Conservation (phyloP, 2,329 filamentous ascomycete species). For the Fusarium praegraminearum region DNA sequence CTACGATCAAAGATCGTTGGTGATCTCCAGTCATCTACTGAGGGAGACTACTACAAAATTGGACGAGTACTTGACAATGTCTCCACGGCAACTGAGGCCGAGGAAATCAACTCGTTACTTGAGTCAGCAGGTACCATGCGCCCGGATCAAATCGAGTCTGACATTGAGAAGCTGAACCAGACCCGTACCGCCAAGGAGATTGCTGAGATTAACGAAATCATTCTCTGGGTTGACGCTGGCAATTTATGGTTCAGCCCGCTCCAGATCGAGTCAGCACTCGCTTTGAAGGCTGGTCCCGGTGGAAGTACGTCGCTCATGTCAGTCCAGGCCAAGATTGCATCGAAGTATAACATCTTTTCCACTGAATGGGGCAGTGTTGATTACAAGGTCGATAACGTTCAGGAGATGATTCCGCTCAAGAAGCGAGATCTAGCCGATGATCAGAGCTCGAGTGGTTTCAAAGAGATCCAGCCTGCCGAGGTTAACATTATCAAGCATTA, state of each 20-base stretch:
- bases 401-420: neutral
- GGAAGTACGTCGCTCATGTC: neutral
- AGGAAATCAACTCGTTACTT: neutral
- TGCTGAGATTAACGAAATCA: neutral
- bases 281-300: neutral
- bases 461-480: neutral
- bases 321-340: neutral
- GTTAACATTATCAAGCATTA: slow-evolving; percentile 2
- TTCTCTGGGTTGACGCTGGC: neutral
- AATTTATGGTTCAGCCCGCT: neutral
- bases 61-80: neutral
- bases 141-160: neutral
- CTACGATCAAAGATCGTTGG: neutral
- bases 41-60: slow-evolving; percentile 1
- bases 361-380: fast-evolving
- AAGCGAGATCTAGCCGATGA: neutral
- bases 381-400: neutral
- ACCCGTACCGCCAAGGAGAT: neutral
- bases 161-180: neutral
- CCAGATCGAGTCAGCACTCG: neutral
- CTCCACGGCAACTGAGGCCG: neutral
- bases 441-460: neutral
- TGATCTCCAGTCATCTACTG: neutral
- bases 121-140: neutral
- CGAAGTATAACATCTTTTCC: neutral